Base-by-base conservation (phyloP, 495 filamentous ascomycete genomes). In the Opeltia flavorubescens region DNA sequence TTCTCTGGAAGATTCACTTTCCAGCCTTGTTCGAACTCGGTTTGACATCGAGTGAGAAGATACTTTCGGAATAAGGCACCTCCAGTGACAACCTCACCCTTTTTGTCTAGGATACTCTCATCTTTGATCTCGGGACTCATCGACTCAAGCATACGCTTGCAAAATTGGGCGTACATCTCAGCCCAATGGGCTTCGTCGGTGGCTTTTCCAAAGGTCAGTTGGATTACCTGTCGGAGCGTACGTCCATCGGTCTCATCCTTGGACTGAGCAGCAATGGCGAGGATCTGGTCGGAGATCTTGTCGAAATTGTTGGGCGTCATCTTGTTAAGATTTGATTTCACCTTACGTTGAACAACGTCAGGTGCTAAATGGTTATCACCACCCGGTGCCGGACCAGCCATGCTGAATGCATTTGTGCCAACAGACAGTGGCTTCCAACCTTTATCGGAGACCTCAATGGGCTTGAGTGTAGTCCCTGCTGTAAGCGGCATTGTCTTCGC, bases 251-350 rank as follows among this genome's bases (percentile, higher is more conserved):
- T 74, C 70, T 99, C 91, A 57, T 89, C 81, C 73, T 93, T 94
- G 27, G 91, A 96, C 59, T 99, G 91, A 8, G 76, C 80, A 28
- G 89, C 86, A 56, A 99, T 96, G 30, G 80, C 76, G 23, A 96
- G 74, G 45, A 99, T 94, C 63, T 96, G 88, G 43, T 84, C 81
- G 17, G 91, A 72, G 49, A 99, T 95, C 70, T 82, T 86, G 55
- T 95, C 88, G 61, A 99, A 99, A 56, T 95, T 96, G 67, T 96
- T 91, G 1, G 91, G 91, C 0, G 91, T 95, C 93, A 99, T 96
- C 81, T 96, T 96, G 76, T 99, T 96, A 55, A 99, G 69, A 40
- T 83, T 84, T 46, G 86, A 84, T 77, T 99, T 99, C 59, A 96
- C 93, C 77, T 96, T 99, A 52, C 91, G 80, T 66, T 99, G 91